Conservation (phyloP, 441 rosid species). For the Rhodomyrtus psidioides region DNA sequence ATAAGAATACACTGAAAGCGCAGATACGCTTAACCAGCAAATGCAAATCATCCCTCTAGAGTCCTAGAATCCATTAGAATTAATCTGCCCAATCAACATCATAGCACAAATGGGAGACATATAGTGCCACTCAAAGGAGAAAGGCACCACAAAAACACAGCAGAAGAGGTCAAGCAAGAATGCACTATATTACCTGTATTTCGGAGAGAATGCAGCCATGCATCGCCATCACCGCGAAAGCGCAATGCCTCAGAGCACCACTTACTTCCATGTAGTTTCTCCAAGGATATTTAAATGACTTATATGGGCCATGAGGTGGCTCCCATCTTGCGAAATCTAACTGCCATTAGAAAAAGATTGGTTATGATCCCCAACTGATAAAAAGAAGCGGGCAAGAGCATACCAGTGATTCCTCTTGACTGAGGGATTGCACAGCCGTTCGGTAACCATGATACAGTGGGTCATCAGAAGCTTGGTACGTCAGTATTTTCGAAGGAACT, state of each 20-base stretch:
- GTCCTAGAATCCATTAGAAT: not conserved
- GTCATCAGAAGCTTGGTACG: conserved; percentile 83
- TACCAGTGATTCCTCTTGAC: conserved; percentile 85
- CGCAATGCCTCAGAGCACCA: conserved; percentile 70
- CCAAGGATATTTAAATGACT: conserved; percentile 60
- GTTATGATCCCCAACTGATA: not conserved
- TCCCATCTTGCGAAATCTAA: conserved; percentile 69
- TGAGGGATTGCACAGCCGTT: conserved; percentile 76
- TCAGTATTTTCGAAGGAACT: conserved; percentile 74
- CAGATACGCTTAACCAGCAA: not conserved
- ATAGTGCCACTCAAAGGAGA: not conserved
- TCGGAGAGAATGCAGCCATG: conserved; percentile 73
- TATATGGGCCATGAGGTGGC: conserved; percentile 75
- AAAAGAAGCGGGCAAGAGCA: not conserved
- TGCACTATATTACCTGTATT: conserved; percentile 44
- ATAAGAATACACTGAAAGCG: not conserved
- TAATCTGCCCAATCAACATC: not conserved
- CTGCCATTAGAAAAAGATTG: conserved; percentile 20
- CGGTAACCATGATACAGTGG: conserved; percentile 80
- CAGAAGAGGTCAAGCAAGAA: not conserved
- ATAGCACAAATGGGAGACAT: not conserved
- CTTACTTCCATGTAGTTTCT: conserved; percentile 43
- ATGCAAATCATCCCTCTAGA: not conserved
- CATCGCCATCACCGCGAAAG: conserved; percentile 79
- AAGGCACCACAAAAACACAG: not conserved